Conservation (phyloP, 1,284 basidiomycete species). For the Rhodotorula sp. region DNA sequence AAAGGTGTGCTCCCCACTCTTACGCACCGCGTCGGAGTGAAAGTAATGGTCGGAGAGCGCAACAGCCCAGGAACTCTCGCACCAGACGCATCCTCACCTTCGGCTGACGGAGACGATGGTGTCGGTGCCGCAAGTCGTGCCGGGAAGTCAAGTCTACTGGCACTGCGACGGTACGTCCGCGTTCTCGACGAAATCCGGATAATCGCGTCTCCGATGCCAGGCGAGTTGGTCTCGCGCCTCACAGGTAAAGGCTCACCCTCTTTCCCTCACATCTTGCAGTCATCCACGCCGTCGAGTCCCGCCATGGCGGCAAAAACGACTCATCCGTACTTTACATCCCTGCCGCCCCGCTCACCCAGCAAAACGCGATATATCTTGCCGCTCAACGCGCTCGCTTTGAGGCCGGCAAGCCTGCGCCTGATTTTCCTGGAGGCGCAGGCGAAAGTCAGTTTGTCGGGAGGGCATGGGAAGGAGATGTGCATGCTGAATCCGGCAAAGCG, state of each 20-base stretch:
- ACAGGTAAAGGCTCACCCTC: not conserved
- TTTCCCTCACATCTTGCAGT: not conserved
- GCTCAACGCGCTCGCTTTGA: slow-evolving; percentile 62
- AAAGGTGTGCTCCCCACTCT: slow-evolving; percentile 44
- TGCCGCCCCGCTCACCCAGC: slow-evolving; percentile 65
- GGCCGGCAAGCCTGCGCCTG: slow-evolving; percentile 62
- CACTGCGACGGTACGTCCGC: slow-evolving; percentile 59
- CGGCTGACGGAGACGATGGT: slow-evolving; percentile 66
- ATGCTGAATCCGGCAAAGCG: not conserved
- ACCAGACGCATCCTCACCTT: slow-evolving; percentile 68
- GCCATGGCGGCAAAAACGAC: slow-evolving; percentile 62
- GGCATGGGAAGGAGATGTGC: slow-evolving; percentile 54
- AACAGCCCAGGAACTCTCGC: slow-evolving; percentile 51
- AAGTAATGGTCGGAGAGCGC: too few species aligned
- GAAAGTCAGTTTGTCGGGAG: slow-evolving; percentile 62
- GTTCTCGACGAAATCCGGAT: not conserved
- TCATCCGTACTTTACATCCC: slow-evolving; percentile 79
- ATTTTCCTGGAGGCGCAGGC: slow-evolving; percentile 72
- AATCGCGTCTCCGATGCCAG: not conserved
- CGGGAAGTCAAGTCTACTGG: slow-evolving; percentile 69
- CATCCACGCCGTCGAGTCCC: slow-evolving; percentile 68
- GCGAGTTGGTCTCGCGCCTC: not conserved
- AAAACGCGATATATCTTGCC: slow-evolving; percentile 65
- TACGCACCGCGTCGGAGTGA: too few species aligned
- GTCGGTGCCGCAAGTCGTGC: slow-evolving; percentile 61